phyloP scores from a whole-genome alignment of 805 yeast species.

The Candida coquimbonensis region DNA sequence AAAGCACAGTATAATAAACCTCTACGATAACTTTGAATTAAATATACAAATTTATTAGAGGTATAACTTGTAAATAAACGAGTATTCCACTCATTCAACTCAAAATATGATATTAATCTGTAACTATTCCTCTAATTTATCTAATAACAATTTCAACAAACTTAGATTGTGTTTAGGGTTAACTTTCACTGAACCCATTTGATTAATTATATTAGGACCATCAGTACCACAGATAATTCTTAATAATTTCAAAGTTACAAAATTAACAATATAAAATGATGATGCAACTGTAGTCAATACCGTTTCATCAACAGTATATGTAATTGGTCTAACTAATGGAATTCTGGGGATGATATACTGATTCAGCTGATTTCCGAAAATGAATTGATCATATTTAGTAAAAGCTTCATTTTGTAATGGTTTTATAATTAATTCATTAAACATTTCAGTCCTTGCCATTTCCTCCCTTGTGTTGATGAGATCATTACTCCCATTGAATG shows the following conservation, averaged over 20 bases:
- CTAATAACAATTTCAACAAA: too few species aligned
- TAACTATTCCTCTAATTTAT: too few species aligned
- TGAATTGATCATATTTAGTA: constrained; percentile 14
- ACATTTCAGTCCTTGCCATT: constrained; percentile 14
- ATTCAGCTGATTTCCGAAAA: constrained; percentile 18
- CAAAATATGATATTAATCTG: too few species aligned
- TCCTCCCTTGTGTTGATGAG: constrained; percentile 21
- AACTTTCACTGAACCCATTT: too few species aligned
- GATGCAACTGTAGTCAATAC: constrained; percentile 13
- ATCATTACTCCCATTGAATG: constrained; percentile 16
- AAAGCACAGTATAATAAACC: too few species aligned
- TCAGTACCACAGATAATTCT: constrained; percentile 16
- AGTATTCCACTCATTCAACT: too few species aligned
- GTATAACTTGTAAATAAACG: too few species aligned
- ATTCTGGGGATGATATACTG: constrained; percentile 14
- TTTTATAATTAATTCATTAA: constrained; percentile 18
- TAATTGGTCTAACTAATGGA: constrained; percentile 14
- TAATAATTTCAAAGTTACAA: constrained; percentile 16
- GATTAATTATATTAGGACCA: neutral
- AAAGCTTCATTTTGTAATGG: constrained; percentile 18
- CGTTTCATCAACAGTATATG: constrained; percentile 19
- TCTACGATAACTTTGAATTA: too few species aligned
- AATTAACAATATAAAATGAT: constrained; percentile 17
- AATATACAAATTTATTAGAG: too few species aligned
- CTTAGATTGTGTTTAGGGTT: too few species aligned